phyloP scores from a whole-genome alignment of 1,284 basidiomycete species.

The Dichomitus squalens region DNA sequence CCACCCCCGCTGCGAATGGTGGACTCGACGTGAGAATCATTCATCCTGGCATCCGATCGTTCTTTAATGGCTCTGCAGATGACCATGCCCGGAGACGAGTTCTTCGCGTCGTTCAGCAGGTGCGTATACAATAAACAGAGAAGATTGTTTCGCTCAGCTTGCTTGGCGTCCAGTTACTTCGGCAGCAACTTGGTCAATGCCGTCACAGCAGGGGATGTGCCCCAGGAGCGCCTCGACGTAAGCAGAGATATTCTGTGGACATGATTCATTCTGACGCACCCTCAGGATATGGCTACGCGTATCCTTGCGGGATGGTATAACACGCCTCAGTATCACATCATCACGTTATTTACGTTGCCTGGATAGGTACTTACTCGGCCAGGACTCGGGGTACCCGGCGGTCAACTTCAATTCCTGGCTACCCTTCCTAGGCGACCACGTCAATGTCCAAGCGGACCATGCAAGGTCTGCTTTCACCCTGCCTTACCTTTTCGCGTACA shows the following conservation, averaged over 20 bases:
- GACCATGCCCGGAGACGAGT: slow-evolving; percentile 62
- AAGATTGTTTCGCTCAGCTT: not conserved
- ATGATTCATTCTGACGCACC: not conserved
- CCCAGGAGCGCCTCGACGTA: slow-evolving; percentile 23
- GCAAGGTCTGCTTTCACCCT: slow-evolving; percentile 41
- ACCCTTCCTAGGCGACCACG: slow-evolving; percentile 39
- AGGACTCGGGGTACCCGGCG: slow-evolving; percentile 59
- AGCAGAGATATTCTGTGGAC: not conserved
- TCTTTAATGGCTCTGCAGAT: slow-evolving; percentile 36
- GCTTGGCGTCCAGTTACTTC: slow-evolving; percentile 19
- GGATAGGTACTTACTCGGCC: slow-evolving; percentile 54
- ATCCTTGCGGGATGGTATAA: slow-evolving; percentile 58
- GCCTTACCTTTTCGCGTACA: not conserved
- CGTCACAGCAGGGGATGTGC: slow-evolving; percentile 19
- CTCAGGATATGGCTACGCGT: slow-evolving; percentile 61
- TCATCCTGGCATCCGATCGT: not conserved
- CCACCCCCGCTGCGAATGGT: slow-evolving; percentile 46
- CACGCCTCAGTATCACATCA: not conserved
- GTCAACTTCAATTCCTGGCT: slow-evolving; percentile 43
- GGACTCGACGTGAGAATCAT: slow-evolving; percentile 57
- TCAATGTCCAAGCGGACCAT: slow-evolving; percentile 71
- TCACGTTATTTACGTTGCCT: not conserved
- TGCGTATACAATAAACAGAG: not conserved
- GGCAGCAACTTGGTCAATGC: slow-evolving; percentile 23
- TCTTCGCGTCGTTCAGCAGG: slow-evolving; percentile 22